Base-by-base conservation (phyloP, 371 early-diverging fungal species). In the Mortierella sp. region DNA sequence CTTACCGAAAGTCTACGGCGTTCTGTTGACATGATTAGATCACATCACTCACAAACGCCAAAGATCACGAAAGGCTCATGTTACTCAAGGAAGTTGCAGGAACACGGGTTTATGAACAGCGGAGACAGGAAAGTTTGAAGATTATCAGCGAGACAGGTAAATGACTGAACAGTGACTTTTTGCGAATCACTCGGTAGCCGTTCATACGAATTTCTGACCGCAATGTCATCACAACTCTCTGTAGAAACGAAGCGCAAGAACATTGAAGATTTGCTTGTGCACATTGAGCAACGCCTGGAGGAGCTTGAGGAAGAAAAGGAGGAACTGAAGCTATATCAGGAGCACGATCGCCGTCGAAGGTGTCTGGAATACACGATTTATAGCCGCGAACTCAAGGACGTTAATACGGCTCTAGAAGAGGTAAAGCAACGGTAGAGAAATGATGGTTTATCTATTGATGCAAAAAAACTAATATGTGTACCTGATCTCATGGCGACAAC, bases 21-120 rank as follows among this genome's bases (percentile, higher is more conserved):
- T 12, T 21, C 39, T 4, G 21, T 38, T 14, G n/a, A 0, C 21
- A 26, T n/a, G 26, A 26, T 13, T 74, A 93, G 92, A 90, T 94
- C 59, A 96, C 91, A 6, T 90, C 95, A 3, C 84, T 99, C 55
- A 97, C 98, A 0, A 94, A 95, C 50, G 94, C 98, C 3, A 95
- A 95, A 71, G 98, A 98, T 71, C 71, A 80, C 39, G 98, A 98
- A 79, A 86, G 99, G 8, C 81, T 98, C 42, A 87, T 92, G 48
- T 76, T 99, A 38, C 87, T 99, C 18, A 98, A 98, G 73, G 98
- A 99, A 64, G 95, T 99, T 39, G 98, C 99, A 18, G 99, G 99
- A 54, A 99, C 98, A 7, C 84, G 91, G 21, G 95, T 98, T 3
- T 99, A 99, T 80, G 99, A 99, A 84, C 87, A 91, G 62, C 89